Evolutionary conservation across 1,284 basidiomycete genomes (phyloP).

Genomic region (Tausonia pullulans): DNA sequence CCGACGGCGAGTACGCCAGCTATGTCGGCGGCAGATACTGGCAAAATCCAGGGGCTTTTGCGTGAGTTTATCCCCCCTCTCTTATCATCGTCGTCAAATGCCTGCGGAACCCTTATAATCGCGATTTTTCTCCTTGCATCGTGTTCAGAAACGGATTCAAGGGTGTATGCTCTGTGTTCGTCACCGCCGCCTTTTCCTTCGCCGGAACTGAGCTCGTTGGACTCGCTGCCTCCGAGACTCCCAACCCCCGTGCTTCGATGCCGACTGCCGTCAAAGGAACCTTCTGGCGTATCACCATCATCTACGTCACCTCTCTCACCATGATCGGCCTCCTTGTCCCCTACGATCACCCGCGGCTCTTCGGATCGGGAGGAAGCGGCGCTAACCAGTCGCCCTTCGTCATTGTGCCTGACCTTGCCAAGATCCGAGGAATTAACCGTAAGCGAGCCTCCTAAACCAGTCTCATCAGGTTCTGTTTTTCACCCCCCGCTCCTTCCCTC

Average conservation of each 20-base stretch:
- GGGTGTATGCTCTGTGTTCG: constrained; percentile 18
- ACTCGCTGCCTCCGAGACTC: constrained; percentile 61
- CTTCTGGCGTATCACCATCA: constrained; percentile 38
- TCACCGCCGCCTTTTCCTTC: constrained; percentile 65
- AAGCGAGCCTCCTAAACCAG: no score
- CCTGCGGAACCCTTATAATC: constrained; percentile 46
- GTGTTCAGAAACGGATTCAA: constrained; percentile 48
- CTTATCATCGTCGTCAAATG: constrained; percentile 43
- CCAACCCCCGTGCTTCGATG: constrained; percentile 38
- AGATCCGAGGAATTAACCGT: constrained; percentile 41
- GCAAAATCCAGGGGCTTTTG: constrained; percentile 29
- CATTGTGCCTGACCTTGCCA: constrained; percentile 38
- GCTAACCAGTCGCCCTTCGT: constrained; percentile 45
- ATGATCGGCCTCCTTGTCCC: constrained; percentile 41
- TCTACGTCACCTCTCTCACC: constrained; percentile 42
- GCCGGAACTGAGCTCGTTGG: constrained; percentile 76
- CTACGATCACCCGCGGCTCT: constrained; percentile 29
- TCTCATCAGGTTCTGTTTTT: constrained; percentile 40
- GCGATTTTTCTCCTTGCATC: constrained; percentile 22
- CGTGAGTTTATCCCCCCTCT: constrained; percentile 50
- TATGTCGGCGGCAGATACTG: constrained; percentile 29
- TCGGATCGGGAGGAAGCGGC: constrained; percentile 39
- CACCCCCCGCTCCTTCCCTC: constrained; percentile 39
- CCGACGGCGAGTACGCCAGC: constrained; percentile 19
- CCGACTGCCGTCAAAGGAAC: constrained; percentile 39